Conservation (phyloP, 768 basidiomycete genomes). For the Serendipita sp. region DNA sequence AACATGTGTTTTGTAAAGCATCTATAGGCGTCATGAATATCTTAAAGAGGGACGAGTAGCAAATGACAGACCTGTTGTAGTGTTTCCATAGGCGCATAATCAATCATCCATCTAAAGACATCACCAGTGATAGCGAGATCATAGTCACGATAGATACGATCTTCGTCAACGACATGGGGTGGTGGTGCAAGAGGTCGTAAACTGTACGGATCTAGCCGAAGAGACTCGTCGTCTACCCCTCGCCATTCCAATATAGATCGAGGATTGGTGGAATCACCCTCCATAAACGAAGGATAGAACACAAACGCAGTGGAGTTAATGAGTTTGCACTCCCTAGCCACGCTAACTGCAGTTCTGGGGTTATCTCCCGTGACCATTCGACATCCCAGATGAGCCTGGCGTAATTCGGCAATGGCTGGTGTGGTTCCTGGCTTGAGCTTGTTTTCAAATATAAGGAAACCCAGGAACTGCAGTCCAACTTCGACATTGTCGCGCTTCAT, state of each 20-base stretch:
- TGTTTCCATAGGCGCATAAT: slow-evolving; percentile 84
- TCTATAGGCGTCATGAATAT: slow-evolving; percentile 32
- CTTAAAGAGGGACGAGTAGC: background rate
- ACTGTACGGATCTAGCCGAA: slow-evolving; percentile 79
- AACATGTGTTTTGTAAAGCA: slow-evolving; percentile 92
- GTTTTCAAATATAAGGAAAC: slow-evolving; percentile 95
- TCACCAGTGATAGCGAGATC: slow-evolving; percentile 87
- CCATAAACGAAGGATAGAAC: slow-evolving; percentile 64
- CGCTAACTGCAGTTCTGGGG: slow-evolving; percentile 88
- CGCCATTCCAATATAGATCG: slow-evolving; percentile 68
- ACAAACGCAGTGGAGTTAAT: slow-evolving; percentile 81
- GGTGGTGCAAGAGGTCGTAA: slow-evolving; percentile 65
- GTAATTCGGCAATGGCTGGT: slow-evolving; percentile 75
- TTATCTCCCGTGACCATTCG: slow-evolving; percentile 99
- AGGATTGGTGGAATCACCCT: slow-evolving; percentile 35
- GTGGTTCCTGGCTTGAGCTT: slow-evolving; percentile 86
- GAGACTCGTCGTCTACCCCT: slow-evolving; percentile 71
- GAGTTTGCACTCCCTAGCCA: slow-evolving; percentile 83
- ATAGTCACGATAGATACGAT: slow-evolving; percentile 71
- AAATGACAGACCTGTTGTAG: slow-evolving; percentile 59
- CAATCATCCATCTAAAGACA: slow-evolving; percentile 96
- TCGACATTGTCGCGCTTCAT: slow-evolving; percentile 97
- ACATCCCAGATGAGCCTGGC: slow-evolving; percentile 80
- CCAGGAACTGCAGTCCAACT: slow-evolving; percentile 75
- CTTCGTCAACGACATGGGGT: slow-evolving; percentile 53